phyloP scores from a whole-genome alignment of 2,329 filamentous ascomycete species.

The Arthroderma sp. region DNA sequence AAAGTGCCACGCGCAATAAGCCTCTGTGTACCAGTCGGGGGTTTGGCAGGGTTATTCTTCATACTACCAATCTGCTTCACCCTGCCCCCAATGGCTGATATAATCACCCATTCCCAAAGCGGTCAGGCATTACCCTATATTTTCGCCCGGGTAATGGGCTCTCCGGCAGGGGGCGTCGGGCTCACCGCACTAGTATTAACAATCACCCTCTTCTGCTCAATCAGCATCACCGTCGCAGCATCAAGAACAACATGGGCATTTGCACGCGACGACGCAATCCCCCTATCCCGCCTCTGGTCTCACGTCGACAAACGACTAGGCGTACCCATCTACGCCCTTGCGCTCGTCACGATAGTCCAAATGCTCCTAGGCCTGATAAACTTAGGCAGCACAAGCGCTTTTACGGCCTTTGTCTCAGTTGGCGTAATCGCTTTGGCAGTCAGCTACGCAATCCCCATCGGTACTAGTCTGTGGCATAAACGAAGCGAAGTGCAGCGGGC shows the following conservation, averaged over 20 bases:
- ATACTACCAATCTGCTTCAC: constrained; percentile 9
- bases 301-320: constrained; percentile 22
- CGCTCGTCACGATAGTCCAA: constrained; percentile 33
- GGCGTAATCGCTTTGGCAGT: constrained; percentile 45
- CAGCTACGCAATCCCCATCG: constrained; percentile 44
- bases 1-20: constrained; percentile 40
- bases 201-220: constrained; percentile 36
- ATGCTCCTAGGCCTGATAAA: constrained; percentile 40
- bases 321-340: constrained; percentile 30
- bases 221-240: constrained; percentile 40
- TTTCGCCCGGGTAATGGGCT: constrained; percentile 18
- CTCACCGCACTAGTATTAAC: constrained; percentile 37
- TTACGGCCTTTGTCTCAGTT: constrained; percentile 39
- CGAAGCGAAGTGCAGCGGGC: constrained; percentile 37
- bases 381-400: constrained; percentile 35
- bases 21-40: constrained; percentile 28
- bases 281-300: constrained; percentile 26
- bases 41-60: constrained; percentile 39
- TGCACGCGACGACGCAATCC: constrained; percentile 33
- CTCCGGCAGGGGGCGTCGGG: constrained; percentile 3
- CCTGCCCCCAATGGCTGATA: constrained; percentile 12
- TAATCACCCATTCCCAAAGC: constrained; percentile 32
- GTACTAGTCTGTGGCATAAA: constrained; percentile 21
- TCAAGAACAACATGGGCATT: constrained; percentile 36
- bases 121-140: constrained; percentile 41